Conservation (phyloP, 140 eudicot genomes). For the Artemisia princeps region DNA sequence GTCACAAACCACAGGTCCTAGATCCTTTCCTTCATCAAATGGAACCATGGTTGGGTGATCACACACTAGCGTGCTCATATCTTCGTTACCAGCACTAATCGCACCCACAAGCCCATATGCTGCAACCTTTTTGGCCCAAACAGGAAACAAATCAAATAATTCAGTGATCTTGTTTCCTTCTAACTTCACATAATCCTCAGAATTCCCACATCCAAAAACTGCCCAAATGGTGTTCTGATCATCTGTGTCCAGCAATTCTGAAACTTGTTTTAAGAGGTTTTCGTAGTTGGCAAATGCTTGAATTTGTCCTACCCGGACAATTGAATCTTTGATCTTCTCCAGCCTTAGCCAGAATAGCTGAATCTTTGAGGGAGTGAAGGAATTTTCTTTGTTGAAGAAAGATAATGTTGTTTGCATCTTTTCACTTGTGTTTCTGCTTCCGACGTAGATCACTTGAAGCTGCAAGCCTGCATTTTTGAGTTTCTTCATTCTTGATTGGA, state of each 20-base stretch:
- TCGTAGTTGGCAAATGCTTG: constrained; percentile 23
- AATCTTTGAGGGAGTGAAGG: constrained; percentile 34
- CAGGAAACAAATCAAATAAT: constrained; percentile 28
- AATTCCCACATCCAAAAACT: constrained; percentile 40
- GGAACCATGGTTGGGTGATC: constrained; percentile 34
- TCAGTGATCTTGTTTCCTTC: constrained; percentile 27
- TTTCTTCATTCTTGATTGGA: constrained; percentile 39
- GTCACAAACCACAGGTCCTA: constrained; percentile 31
- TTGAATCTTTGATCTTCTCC: constrained; percentile 47
- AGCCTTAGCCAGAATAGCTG: constrained; percentile 56
- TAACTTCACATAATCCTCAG: constrained; percentile 41
- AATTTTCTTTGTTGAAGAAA: constrained; percentile 34
- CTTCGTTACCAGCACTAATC: constrained; percentile 30
- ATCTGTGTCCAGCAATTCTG: constrained; percentile 35
- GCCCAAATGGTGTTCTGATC: constrained; percentile 38
- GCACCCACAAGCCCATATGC: constrained; percentile 50
- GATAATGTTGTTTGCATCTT: constrained; percentile 26
- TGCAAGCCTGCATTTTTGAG: constrained; percentile 38
- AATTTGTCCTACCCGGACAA: constrained; percentile 21
- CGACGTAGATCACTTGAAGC: constrained; percentile 57
- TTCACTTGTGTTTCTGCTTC: constrained; percentile 44
- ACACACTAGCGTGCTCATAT: constrained; percentile 29
- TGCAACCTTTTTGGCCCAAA: constrained; percentile 39
- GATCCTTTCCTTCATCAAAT: constrained; percentile 39
- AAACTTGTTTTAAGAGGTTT: constrained; percentile 30